Conservation (phyloP, 2,329 filamentous ascomycete genomes). For the Aspergillus sp. region DNA sequence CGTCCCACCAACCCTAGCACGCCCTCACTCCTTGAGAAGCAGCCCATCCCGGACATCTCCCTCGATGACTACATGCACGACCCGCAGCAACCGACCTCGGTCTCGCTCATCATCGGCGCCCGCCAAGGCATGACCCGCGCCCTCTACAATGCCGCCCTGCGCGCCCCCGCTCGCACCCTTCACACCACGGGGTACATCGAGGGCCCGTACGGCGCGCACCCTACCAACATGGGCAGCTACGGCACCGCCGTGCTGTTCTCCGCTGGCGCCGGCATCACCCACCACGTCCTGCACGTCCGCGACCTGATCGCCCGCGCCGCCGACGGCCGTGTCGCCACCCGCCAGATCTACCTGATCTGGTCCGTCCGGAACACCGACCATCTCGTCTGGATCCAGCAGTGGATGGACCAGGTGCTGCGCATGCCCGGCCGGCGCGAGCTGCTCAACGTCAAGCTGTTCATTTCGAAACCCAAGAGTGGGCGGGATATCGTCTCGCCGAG, state of each 20-base stretch:
- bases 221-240: constrained; percentile 57
- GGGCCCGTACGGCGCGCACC: constrained; percentile 62
- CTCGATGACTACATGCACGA: constrained; percentile 24
- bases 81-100: constrained; percentile 32
- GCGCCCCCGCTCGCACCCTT: constrained; percentile 50
- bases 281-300: constrained; percentile 61
- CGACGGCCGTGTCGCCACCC: constrained; percentile 55
- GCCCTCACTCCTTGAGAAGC: constrained; percentile 33
- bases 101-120: constrained; percentile 60
- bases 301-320: constrained; percentile 56
- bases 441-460: constrained; percentile 61
- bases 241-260: constrained; percentile 66
- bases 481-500: constrained; percentile 57
- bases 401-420: constrained; percentile 64
- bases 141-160: constrained; percentile 57
- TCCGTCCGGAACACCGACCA: constrained; percentile 60
- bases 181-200: constrained; percentile 59
- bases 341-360: constrained; percentile 63
- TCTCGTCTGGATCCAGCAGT: constrained; percentile 62
- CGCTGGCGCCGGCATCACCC: constrained; percentile 65
- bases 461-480: constrained; percentile 58
- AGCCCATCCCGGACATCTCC: constrained; percentile 18
- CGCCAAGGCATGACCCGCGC: constrained; percentile 64
- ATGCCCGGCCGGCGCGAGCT: constrained; percentile 60
- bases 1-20: constrained; percentile 13